Evolutionary conservation across 2,329 filamentous ascomycete genomes (phyloP), one percentile per base, ranked within the genome.

Genomic region (Hortaea werneckii): DNA sequence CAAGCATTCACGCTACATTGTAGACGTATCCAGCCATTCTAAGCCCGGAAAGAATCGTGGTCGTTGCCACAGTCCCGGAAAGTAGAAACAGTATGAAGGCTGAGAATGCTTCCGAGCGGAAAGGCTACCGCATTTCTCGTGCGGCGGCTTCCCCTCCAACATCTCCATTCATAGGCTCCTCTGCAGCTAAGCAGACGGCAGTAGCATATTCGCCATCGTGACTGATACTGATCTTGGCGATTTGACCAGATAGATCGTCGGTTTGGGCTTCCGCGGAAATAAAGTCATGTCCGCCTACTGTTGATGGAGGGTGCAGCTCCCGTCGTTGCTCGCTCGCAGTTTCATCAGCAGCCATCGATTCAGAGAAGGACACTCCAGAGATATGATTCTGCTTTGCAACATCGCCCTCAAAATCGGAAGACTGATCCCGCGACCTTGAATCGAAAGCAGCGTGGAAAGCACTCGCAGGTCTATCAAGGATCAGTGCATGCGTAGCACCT

Each of bases 121-220:
- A 20, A 4, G 20, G 20, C 20, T 20, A 35, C 9, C 32, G 32
- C 32, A 35, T 9, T n/a, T n/a, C 32, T n/a, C 58, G 13, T 5
- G 54, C 54, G 35, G 52, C 54, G 39, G 54, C 51, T 44, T 62
- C 58, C 28, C 58, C 59, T 8, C 58, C 56, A 11, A 59, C 55
- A 45, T 62, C 58, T n/a, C 56, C 53, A 6, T 41, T 37, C 29
- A 44, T 34, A 26, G 57, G 49, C 46, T 57, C 53, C 10, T 50
- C 48, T 5, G 63, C 61, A n/a, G 76, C 79, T 29, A 87, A 52
- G 52, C 82, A 85, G 1, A 82, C 72, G 5, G 83, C 84, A 13
- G 76, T 81, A 7, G 87, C 87, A 66, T 88, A 94, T 6, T 87
- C 82, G 1, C 78, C 82, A 64, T 95, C 89, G 62, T 95, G 89